phyloP scores from a whole-genome alignment of 176 grass and related monocot genomes.

The Oryza rufipogon region DNA sequence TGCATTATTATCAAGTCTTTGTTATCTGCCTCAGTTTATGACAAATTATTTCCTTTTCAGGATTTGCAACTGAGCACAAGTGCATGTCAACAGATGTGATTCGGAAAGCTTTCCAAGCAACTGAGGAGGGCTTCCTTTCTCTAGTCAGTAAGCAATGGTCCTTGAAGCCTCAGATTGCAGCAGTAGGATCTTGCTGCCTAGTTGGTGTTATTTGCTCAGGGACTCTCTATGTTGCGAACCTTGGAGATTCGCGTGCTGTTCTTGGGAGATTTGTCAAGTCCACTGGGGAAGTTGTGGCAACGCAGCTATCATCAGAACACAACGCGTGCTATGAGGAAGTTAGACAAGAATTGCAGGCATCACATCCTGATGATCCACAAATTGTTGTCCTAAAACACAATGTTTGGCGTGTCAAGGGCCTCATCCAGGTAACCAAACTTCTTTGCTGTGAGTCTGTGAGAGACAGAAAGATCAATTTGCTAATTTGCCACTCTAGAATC shows the following conservation, averaged over 20 bases:
- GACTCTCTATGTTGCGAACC: conserved; percentile 74
- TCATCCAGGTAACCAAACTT: conserved; percentile 71
- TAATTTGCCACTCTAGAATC: not conserved
- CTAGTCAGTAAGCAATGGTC: conserved; percentile 76
- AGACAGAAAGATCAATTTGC: not conserved
- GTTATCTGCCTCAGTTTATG: conserved; percentile 23
- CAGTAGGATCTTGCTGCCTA: conserved; percentile 90
- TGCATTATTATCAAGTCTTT: conserved; percentile 19
- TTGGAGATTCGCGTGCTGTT: conserved; percentile 76
- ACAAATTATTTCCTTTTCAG: conserved; percentile 50
- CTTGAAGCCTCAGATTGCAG: conserved; percentile 77
- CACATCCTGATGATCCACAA: conserved; percentile 82
- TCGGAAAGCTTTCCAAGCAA: conserved; percentile 74
- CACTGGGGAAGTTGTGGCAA: conserved; percentile 66
- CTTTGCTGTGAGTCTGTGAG: not conserved
- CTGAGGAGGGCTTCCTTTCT: conserved; percentile 79
- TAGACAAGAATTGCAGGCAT: conserved; percentile 69
- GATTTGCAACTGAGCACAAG: conserved; percentile 73
- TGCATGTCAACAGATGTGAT: conserved; percentile 77
- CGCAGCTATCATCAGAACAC: conserved; percentile 76
- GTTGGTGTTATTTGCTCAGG: conserved; percentile 63
- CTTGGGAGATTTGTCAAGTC: conserved; percentile 66
- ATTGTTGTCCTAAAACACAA: conserved; percentile 91
- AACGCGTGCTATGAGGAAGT: conserved; percentile 68
- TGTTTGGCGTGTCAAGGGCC: conserved; percentile 89